Conservation (phyloP, 257 asterid species). For the Nyctanthes arbortristis region DNA sequence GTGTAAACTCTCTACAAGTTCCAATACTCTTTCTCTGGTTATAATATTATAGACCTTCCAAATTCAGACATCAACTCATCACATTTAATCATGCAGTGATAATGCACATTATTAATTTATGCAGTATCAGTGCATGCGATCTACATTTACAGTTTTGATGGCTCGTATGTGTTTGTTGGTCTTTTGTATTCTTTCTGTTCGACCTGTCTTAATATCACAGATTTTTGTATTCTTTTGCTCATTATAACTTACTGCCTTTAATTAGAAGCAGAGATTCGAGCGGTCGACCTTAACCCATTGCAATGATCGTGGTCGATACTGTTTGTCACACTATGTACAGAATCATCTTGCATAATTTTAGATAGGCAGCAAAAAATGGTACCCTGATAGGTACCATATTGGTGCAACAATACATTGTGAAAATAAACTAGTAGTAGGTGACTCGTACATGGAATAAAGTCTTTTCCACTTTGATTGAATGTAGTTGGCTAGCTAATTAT, state of each 20-base stretch:
- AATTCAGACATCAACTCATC: conserved; percentile 25
- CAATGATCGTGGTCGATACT: conserved; percentile 6
- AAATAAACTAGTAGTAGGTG: conserved; percentile 18
- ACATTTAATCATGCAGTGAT: conserved; percentile 17
- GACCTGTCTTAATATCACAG: too few species aligned
- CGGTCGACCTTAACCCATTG: not conserved
- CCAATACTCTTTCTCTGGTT: conserved; percentile 38
- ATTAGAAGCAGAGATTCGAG: too few species aligned
- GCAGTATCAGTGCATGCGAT: too few species aligned
- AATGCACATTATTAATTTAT: not conserved
- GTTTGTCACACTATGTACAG: conserved; percentile 13
- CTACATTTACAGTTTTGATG: too few species aligned
- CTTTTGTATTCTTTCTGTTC: too few species aligned
- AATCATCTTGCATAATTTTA: not conserved
- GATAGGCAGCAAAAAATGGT: not conserved
- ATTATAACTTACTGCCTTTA: too few species aligned
- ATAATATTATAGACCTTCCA: conserved; percentile 39
- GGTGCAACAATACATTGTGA: conserved; percentile 3
- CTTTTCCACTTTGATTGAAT: too few species aligned
- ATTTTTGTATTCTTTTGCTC: too few species aligned
- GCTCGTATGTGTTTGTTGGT: too few species aligned
- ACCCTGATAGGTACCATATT: not conserved
- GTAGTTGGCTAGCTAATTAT: conserved; percentile 21
- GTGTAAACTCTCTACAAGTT: conserved; percentile 37
- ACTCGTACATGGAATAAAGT: conserved; percentile 39